A percentile compares a stretch with the other conserved stretches of the same genome.
These are phyloP conservation scores for Fusarium sp. DNA, from an alignment of 2,329 filamentous ascomycete species.

Conservation along the genomic window DNA sequence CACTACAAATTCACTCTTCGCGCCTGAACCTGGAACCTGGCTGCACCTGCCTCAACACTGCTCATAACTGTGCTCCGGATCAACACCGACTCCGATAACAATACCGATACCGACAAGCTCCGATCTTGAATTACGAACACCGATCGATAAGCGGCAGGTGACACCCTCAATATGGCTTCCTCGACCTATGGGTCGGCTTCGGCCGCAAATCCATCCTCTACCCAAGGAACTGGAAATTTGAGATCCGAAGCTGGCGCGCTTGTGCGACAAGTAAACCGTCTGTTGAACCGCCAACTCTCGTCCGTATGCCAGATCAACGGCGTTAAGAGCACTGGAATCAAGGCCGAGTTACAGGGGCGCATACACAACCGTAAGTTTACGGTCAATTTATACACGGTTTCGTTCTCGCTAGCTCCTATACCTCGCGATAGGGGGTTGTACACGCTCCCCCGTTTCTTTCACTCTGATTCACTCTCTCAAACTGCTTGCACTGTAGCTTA, in stretches of 20 bases:
- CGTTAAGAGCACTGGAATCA: constrained; percentile 84
- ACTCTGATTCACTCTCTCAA: constrained; percentile 1
- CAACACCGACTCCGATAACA: background rate
- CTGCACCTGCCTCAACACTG: constrained; percentile 27
- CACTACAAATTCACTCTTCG: constrained; percentile 27
- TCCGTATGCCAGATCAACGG: constrained; percentile 81
- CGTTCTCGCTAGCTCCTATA: background rate
- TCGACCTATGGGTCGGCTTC: constrained; percentile 43
- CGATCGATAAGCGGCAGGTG: constrained; percentile 23
- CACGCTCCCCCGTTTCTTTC: background rate
- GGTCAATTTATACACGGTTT: background rate
- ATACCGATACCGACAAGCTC: constrained; percentile 1
- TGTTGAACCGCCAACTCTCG: constrained; percentile 77
- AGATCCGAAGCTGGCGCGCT: constrained; percentile 61
- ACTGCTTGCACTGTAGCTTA: constrained; percentile 14
- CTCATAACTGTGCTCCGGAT: background rate
- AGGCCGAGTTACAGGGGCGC: constrained; percentile 82
- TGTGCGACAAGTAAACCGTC: constrained; percentile 59
- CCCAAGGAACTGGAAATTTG: constrained; percentile 48
- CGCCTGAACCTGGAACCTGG: constrained; percentile 25
- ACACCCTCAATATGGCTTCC: constrained; percentile 45
- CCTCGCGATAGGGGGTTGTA: background rate
- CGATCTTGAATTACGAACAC: constrained; percentile 5
- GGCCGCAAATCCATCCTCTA: constrained; percentile 31
- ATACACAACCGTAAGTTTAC: constrained; percentile 79